Conservation (phyloP, 331 rosid genomes). For the Spiraea crenata region DNA sequence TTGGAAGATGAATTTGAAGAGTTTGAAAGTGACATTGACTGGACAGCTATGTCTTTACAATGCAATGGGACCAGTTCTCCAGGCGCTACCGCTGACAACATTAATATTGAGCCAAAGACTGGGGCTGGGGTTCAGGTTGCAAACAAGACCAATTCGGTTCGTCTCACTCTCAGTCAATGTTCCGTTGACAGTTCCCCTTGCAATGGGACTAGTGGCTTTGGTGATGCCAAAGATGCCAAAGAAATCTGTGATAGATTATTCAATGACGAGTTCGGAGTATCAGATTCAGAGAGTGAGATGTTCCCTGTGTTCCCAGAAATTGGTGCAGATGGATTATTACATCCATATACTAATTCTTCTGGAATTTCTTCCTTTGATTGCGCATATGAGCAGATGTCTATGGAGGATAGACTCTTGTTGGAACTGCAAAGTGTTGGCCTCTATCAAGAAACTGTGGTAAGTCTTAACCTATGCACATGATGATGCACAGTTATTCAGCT, state of each 20-base stretch:
- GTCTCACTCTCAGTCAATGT: constrained; percentile 29
- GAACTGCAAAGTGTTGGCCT: constrained; percentile 81
- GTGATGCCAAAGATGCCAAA: constrained; percentile 30
- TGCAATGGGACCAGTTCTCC: constrained; percentile 39
- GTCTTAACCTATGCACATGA: constrained; percentile 12
- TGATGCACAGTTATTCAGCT: not conserved
- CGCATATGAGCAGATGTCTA: constrained; percentile 47
- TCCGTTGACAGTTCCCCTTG: constrained; percentile 45
- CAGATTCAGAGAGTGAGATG: constrained; percentile 33
- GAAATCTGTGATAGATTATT: constrained; percentile 33
- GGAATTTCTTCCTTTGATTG: constrained; percentile 34
- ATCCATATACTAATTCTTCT: constrained; percentile 33
- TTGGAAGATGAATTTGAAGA: constrained; percentile 61
- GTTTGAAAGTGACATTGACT: constrained; percentile 37
- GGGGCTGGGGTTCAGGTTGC: constrained; percentile 28
- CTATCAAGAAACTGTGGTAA: constrained; percentile 79
- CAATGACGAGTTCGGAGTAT: constrained; percentile 29
- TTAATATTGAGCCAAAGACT: constrained; percentile 37
- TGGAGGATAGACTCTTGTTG: constrained; percentile 67
- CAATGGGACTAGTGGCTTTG: constrained; percentile 43
- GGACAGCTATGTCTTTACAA: constrained; percentile 37
- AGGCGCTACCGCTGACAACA: constrained; percentile 25
- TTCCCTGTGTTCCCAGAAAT: constrained; percentile 39
- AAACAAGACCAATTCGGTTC: constrained; percentile 28
- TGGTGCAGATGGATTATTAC: constrained; percentile 40